These are phyloP conservation scores for Nemania diffusa DNA, from an alignment of 2,329 filamentous ascomycete genomes.

Conservation along the genomic window DNA sequence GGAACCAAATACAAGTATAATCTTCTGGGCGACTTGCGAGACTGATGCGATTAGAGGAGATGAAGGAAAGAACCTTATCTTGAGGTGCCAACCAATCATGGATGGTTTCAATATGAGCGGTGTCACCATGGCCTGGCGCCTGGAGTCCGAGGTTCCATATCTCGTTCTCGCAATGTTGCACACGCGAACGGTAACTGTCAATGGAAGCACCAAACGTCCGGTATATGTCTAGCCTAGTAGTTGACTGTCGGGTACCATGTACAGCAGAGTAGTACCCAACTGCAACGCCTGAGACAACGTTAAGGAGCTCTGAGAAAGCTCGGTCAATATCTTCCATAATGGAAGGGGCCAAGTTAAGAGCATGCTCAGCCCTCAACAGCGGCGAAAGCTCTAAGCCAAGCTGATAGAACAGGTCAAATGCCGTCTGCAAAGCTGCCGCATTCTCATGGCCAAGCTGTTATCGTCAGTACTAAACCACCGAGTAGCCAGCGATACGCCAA, in stretches of 20 bases:
- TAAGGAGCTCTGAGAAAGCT: constrained; percentile 36
- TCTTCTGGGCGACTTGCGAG: constrained; percentile 32
- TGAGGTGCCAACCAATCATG: constrained; percentile 34
- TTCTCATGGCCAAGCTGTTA: constrained; percentile 35
- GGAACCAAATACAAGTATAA: constrained; percentile 37
- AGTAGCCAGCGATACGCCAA: neutral
- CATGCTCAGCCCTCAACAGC: constrained; percentile 30
- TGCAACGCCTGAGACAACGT: constrained; percentile 33
- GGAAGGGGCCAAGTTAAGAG: constrained; percentile 23
- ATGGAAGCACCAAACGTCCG: constrained; percentile 32
- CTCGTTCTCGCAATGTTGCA: constrained; percentile 26
- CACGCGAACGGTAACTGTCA: constrained; percentile 30
- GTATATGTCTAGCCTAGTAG: constrained; percentile 30
- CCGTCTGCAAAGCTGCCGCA: constrained; percentile 31
- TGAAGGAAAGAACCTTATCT: constrained; percentile 32
- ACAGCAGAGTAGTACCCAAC: constrained; percentile 30
- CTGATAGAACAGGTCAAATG: constrained; percentile 36
- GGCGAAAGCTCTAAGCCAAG: constrained; percentile 34
- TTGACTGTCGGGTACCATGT: constrained; percentile 20
- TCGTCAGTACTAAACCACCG: neutral
- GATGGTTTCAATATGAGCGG: constrained; percentile 30
- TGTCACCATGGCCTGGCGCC: constrained; percentile 30
- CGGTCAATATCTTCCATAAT: constrained; percentile 33
- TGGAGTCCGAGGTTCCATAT: constrained; percentile 36
- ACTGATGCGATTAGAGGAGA: constrained; percentile 38